Evolutionary conservation across 208 protist species (phyloP).

Genomic region (Acanthamoeba castellanii): DNA sequence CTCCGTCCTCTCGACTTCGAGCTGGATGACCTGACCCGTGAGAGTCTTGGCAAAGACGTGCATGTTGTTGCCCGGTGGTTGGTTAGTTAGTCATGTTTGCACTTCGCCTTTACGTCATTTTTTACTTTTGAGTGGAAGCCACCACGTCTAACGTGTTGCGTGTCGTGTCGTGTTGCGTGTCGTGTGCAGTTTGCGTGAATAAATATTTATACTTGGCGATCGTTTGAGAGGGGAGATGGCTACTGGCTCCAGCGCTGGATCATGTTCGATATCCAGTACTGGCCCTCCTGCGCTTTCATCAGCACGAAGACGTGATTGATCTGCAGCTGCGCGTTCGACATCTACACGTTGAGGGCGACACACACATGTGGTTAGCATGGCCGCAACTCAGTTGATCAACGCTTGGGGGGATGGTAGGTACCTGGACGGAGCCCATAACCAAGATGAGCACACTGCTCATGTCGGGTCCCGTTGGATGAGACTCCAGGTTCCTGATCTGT

Average conservation of each 20-base stretch:
- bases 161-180: no score
- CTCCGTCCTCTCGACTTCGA: no score
- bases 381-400: no score
- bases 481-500: constrained; percentile 16
- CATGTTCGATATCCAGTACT: constrained; percentile 55
- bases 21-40: no score
- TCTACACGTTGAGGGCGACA: not conserved
- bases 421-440: not conserved
- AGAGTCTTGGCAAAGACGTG: no score
- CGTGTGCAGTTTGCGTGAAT: not conserved
- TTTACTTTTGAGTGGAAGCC: no score
- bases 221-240: not conserved
- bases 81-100: no score
- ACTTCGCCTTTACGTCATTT: no score
- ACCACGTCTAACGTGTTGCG: no score
- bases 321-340: not conserved
- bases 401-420: not conserved
- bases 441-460: constrained; percentile 25
- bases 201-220: not conserved
- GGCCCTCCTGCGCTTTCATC: constrained; percentile 20
- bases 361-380: not conserved
- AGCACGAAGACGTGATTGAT: constrained; percentile 46
- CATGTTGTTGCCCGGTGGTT: no score
- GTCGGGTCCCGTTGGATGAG: constrained; percentile 26
- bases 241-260: constrained; percentile 44